phyloP scores from a whole-genome alignment of 1,284 basidiomycete species.

The Cutaneotrichosporon mucoides region DNA sequence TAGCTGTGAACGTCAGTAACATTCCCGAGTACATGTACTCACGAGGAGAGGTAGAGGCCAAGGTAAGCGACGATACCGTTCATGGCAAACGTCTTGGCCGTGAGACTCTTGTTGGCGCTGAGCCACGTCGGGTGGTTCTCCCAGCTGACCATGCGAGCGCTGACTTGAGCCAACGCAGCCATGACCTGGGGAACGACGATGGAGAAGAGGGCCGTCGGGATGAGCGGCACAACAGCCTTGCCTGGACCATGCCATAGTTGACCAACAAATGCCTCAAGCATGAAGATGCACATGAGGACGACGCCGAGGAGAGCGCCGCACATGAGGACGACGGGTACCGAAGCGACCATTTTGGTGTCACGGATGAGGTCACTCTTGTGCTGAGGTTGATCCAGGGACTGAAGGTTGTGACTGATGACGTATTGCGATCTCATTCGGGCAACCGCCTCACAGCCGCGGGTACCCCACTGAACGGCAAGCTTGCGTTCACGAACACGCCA shows the following conservation, averaged over 20 bases:
- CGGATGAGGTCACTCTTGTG: constrained; percentile 28
- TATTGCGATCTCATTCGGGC: constrained; percentile 71
- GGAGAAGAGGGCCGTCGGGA: constrained; percentile 80
- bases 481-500: constrained; percentile 81
- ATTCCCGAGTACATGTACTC: constrained; percentile 11
- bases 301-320: constrained; percentile 69
- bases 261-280: constrained; percentile 82
- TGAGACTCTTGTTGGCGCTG: constrained; percentile 71
- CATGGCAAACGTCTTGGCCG: constrained; percentile 73
- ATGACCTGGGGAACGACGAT: constrained; percentile 78
- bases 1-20: constrained; percentile 50
- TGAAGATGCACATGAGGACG: constrained; percentile 72
- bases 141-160: constrained; percentile 72
- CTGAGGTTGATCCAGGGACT: constrained; percentile 30
- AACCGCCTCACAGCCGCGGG: constrained; percentile 62
- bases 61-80: constrained; percentile 80
- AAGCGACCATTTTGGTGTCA: constrained; percentile 69
- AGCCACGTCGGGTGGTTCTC: constrained; percentile 84
- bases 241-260: constrained; percentile 82
- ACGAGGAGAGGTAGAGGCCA: constrained; percentile 72
- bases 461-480: constrained; percentile 74
- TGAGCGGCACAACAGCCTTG: constrained; percentile 68
- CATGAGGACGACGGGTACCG: constrained; percentile 70
- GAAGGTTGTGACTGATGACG: constrained; percentile 46
- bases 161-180: constrained; percentile 68